Base-by-base conservation (phyloP, 768 basidiomycete genomes). In the Leucocoprinus sp. region DNA sequence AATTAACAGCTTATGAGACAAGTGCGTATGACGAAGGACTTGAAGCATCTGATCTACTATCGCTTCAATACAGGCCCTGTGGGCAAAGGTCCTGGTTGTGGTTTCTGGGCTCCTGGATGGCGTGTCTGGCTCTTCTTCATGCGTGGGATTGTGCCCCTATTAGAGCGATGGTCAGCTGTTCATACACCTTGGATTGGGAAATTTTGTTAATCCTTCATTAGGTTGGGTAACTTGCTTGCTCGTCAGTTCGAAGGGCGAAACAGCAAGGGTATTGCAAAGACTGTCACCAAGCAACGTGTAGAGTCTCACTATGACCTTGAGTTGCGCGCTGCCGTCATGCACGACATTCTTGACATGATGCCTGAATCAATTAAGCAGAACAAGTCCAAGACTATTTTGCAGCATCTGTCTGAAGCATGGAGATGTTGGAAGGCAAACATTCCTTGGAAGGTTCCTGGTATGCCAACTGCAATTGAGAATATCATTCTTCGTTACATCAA, bases 341-440 rank as follows among this genome's bases (percentile, higher is more conserved):
- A 97, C 67, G 95, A 99, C 64, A 98, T 99, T 55, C 72, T 99
- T 55, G 95, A 98, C 70, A 97, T 98, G 95, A 97, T 98, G 95
- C 96, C 96, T 5, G 96, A 98, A 64, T 92, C 89, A 2, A 93
- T 98, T 71, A 93, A 93, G 67, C 92, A 93, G 66, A 99, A 98
- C 69, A 98, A 99, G 71, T 82, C 93, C n/a, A 99, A 99, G 73
- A 98, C 96, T 8, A 98, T 99, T 53, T 60, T 99, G 60, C 96
- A 99, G 62, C 96, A 98, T 62, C 67, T 98, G 54, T 96, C 93
- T 2, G 96, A 98, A 61, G 96, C 95, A 8, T 98, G 96, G 96
- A 75, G 95, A 55, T 97, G 93, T 65, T 92, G 89, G 89, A 92
- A 92, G 64, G 89, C 89, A 3, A 92, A 92, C 59, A 92, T 99